A percentile compares a stretch with the other conserved stretches of the same genome.
These are phyloP conservation scores for Irpex lacteus DNA, from an alignment of 1,284 basidiomycete species.

Conservation along the genomic window DNA sequence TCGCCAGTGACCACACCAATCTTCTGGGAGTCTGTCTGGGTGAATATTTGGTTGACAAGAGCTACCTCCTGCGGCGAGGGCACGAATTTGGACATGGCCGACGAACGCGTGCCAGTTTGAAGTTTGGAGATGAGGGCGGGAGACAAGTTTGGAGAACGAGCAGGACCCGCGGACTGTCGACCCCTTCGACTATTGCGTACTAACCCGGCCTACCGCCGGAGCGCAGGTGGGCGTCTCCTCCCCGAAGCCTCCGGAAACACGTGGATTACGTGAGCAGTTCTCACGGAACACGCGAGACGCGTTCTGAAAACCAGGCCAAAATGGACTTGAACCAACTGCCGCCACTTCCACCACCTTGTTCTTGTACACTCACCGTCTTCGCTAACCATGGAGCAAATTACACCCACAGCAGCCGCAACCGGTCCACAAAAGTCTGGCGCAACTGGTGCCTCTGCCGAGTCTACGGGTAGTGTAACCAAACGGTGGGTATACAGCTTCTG, in stretches of 20 bases:
- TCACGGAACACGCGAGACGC: conserved; percentile 9
- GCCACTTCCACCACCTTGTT: conserved; percentile 11
- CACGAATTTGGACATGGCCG: conserved; percentile 60
- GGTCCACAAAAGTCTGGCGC: conserved; percentile 52
- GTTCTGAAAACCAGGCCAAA: conserved; percentile 6
- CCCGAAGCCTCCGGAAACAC: neutral
- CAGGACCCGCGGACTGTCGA: conserved; percentile 1
- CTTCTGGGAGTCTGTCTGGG: conserved; percentile 69
- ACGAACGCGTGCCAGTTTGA: conserved; percentile 7
- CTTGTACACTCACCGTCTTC: conserved; percentile 1
- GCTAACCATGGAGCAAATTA: conserved; percentile 66
- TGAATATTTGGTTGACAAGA: conserved; percentile 70
- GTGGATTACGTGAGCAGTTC: neutral
- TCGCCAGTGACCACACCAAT: conserved; percentile 83
- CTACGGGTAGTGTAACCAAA: conserved; percentile 76
- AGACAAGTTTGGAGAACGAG: neutral
- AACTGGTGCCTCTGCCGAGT: conserved; percentile 48
- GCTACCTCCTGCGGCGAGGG: conserved; percentile 65
- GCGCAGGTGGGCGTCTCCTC: neutral
- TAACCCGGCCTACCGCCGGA: neutral
- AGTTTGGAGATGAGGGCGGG: conserved; percentile 9
- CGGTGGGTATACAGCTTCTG: conserved; percentile 46
- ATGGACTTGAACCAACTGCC: conserved; percentile 1
- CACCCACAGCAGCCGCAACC: conserved; percentile 58
- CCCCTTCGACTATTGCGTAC: neutral